phyloP scores from a whole-genome alignment of 2,329 filamentous ascomycete genomes.

The Rutstroemia sydowiana region DNA sequence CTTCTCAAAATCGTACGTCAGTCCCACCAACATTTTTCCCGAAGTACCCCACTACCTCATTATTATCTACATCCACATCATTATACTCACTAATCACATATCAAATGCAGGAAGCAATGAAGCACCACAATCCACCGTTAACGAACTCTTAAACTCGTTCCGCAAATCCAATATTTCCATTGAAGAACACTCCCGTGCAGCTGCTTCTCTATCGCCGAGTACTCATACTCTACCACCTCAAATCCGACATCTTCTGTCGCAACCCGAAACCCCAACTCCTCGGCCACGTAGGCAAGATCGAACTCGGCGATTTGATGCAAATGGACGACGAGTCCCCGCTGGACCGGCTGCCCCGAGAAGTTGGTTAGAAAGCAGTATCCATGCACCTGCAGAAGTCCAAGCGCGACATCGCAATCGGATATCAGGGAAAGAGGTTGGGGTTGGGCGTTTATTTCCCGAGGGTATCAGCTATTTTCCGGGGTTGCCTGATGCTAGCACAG shows the following conservation, averaged over 20 bases:
- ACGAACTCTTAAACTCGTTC: constrained; percentile 51
- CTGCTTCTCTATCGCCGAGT: constrained; percentile 12
- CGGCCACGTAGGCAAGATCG: constrained; percentile 34
- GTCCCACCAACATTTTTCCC: constrained; percentile 5
- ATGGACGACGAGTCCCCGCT: constrained; percentile 46
- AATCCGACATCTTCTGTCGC: constrained; percentile 51
- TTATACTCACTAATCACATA: not conserved
- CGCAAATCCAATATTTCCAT: constrained; percentile 38
- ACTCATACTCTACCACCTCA: constrained; percentile 50
- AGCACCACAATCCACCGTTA: constrained; percentile 41
- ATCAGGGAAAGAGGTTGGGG: not conserved
- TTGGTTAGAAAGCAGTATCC: constrained; percentile 39
- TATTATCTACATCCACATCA: not conserved
- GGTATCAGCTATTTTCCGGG: constrained; percentile 33
- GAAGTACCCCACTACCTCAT: constrained; percentile 1
- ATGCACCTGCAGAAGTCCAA: constrained; percentile 18
- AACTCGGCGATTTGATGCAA: constrained; percentile 37
- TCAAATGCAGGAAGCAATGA: constrained; percentile 17
- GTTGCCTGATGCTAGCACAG: constrained; percentile 21
- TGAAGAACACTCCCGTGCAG: constrained; percentile 18
- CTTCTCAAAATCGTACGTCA: constrained; percentile 16
- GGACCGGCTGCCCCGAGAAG: constrained; percentile 53
- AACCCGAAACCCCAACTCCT: constrained; percentile 49
- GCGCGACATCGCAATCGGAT: not conserved
- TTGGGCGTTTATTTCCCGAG: constrained; percentile 26